phyloP scores from a whole-genome alignment of 768 basidiomycete species.

The Agaricus blazei region DNA sequence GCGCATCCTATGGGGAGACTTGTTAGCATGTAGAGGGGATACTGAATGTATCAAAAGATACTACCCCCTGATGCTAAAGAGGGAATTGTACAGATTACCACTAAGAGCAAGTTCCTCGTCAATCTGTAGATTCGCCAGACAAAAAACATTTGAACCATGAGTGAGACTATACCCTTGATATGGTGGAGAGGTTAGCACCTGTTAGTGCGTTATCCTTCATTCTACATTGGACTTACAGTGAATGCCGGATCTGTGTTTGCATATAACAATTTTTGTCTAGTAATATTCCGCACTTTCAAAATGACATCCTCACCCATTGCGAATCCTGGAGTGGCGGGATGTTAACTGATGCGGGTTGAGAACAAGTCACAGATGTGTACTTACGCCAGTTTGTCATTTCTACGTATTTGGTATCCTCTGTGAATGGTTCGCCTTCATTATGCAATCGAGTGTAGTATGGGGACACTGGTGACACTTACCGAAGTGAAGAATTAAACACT shows the following conservation, averaged over 20 bases:
- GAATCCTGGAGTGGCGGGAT: no score
- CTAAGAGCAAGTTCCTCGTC: conserved; percentile 16
- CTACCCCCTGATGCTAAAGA: conserved; percentile 17
- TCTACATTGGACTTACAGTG: no score
- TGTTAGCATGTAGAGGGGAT: no score
- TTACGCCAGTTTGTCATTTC: conserved; percentile 2
- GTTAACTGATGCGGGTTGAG: no score
- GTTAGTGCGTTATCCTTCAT: no score
- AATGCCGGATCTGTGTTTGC: no score
- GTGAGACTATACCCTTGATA: conserved; percentile 36
- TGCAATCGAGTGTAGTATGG: no score
- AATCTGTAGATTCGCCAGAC: conserved; percentile 29
- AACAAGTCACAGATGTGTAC: neutral
- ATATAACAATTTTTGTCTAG: no score
- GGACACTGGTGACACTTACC: conserved; percentile 22
- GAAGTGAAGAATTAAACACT: conserved; percentile 41
- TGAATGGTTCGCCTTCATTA: neutral
- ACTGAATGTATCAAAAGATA: no score
- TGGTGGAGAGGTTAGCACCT: no score
- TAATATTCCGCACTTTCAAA: no score
- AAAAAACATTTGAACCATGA: conserved; percentile 43
- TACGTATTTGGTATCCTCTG: conserved; percentile 15
- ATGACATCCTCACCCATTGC: no score
- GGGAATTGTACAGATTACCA: conserved; percentile 13
- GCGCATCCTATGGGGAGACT: conserved; percentile 16